These are phyloP conservation scores for Trichosanthes truncata DNA, from an alignment of 306 rosid genomes.

Conservation along the genomic window DNA sequence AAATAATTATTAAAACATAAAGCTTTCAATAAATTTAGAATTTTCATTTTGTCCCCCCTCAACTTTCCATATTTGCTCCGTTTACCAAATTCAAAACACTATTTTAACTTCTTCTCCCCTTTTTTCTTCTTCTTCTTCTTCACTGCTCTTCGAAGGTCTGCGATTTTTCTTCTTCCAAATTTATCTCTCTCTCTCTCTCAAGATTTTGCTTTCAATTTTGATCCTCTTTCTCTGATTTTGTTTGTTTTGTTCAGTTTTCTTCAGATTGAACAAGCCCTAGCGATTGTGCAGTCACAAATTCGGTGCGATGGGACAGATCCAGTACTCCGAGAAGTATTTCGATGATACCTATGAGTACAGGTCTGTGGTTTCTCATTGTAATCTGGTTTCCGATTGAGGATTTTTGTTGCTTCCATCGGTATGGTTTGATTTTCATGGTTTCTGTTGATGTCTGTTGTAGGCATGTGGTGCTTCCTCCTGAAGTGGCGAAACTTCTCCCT, in stretches of 20 bases:
- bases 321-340: constrained; percentile 82
- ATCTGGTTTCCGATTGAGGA: not conserved
- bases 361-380: constrained; percentile 13
- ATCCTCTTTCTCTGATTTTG: not conserved
- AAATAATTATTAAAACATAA: not conserved
- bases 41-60: not conserved
- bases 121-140: not conserved
- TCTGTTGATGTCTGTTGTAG: constrained; percentile 17
- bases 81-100: not conserved
- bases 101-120: not conserved
- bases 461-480: constrained; percentile 93
- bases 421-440: not conserved
- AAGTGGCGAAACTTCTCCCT: constrained; percentile 77
- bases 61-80: not conserved
- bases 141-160: not conserved
- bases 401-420: not conserved
- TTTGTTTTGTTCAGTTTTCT: not conserved
- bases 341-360: constrained; percentile 85
- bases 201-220: not conserved
- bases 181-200: not conserved
- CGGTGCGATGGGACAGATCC: constrained; percentile 80
- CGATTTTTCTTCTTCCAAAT: not conserved
- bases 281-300: not conserved
- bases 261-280: not conserved
- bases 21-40: not conserved